Percentiles rank a stretch among this genome's conserved stretches.
phyloP scores from a whole-genome alignment of 768 basidiomycete genomes.

The Kwoniella mangroviensis region DNA sequence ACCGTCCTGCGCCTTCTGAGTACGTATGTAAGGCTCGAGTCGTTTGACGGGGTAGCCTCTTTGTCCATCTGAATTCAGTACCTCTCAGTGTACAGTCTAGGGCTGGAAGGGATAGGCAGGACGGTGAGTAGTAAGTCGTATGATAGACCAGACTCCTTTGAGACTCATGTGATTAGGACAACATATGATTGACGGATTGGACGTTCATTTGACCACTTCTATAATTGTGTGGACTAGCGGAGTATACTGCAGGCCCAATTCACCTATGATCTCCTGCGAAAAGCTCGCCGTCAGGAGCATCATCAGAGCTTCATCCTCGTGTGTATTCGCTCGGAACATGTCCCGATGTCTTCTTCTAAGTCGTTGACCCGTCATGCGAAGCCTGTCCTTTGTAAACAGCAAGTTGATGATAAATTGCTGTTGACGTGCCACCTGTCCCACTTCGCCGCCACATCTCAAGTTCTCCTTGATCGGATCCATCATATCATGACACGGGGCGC shows the following conservation, averaged over 20 bases:
- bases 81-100: no score
- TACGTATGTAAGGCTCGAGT: neutral
- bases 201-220: no score
- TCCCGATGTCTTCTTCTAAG: neutral
- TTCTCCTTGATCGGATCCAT: neutral
- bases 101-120: no score
- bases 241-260: no score
- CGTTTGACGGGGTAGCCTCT: neutral
- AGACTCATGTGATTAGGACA: no score
- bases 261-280: no score
- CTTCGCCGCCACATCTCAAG: neutral
- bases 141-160: no score
- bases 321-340: neutral
- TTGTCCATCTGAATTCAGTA: neutral
- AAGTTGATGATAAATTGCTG: neutral
- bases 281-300: neutral
- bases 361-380: neutral
- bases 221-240: no score
- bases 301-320: neutral
- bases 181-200: no score
- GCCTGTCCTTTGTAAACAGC: neutral
- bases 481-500: no score
- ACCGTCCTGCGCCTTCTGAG: neutral
- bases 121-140: no score
- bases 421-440: neutral